phyloP scores from a whole-genome alignment of 306 rosid genomes.

The Prunus mongolica region DNA sequence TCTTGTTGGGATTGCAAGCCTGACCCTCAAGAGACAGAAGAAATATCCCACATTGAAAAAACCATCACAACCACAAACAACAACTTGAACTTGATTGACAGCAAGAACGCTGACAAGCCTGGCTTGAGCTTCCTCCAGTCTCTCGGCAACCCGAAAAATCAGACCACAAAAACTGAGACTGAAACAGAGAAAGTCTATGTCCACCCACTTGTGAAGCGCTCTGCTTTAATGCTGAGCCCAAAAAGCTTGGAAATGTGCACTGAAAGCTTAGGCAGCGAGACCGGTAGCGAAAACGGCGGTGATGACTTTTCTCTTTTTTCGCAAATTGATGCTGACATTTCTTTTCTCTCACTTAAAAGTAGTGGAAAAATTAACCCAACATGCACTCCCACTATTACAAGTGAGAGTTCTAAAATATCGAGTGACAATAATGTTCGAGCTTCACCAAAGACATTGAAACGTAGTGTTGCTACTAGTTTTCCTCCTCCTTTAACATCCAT shows the following conservation, averaged over 20 bases:
- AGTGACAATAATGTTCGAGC: background rate
- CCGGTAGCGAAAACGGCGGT: slow-evolving; percentile 49
- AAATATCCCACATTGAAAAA: background rate
- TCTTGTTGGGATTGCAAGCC: background rate
- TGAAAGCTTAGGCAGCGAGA: slow-evolving; percentile 70
- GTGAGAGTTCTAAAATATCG: background rate
- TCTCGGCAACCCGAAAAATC: slow-evolving; percentile 20
- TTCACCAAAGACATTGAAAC: slow-evolving; percentile 22
- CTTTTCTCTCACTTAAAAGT: slow-evolving; percentile 23
- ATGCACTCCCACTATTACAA: background rate
- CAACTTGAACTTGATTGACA: background rate
- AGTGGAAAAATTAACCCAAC: background rate
- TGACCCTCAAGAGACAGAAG: background rate
- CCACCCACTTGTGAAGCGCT: slow-evolving; percentile 43
- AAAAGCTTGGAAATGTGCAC: slow-evolving; percentile 80
- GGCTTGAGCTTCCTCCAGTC: slow-evolving; percentile 51
- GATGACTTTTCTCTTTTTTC: slow-evolving; percentile 4
- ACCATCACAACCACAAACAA: background rate
- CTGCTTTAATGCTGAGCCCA: slow-evolving; percentile 42
- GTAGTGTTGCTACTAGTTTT: slow-evolving; percentile 22
- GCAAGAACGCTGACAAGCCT: background rate
- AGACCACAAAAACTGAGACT: slow-evolving; percentile 17
- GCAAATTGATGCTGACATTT: slow-evolving; percentile 15
- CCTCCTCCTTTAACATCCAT: slow-evolving; percentile 72
- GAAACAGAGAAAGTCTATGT: slow-evolving; percentile 39